A percentile compares a stretch with the other conserved stretches of the same genome.
phyloP scores from a whole-genome alignment of 106 monocot genomes.

The Chionographis japonica region DNA sequence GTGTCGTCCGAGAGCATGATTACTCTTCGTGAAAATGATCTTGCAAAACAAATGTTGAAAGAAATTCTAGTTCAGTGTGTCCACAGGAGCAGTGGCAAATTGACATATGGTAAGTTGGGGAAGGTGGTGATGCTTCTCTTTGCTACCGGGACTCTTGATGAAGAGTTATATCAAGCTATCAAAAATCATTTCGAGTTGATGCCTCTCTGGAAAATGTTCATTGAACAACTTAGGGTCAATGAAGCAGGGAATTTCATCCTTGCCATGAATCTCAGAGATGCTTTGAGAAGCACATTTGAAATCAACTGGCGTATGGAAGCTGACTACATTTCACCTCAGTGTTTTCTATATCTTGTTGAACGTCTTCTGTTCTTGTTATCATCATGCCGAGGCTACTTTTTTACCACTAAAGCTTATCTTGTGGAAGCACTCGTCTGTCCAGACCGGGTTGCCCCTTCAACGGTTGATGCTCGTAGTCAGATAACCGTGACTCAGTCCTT shows the following conservation, averaged over 20 bases:
- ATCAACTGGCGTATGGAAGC: conserved; percentile 14
- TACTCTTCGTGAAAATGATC: conserved; percentile 8
- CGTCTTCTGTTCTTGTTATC: conserved; percentile 25
- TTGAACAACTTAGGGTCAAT: background rate
- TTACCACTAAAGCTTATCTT: conserved; percentile 25
- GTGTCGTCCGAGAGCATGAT: conserved; percentile 1
- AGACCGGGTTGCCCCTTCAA: conserved; percentile 1
- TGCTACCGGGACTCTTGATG: conserved; percentile 11
- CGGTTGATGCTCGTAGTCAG: background rate
- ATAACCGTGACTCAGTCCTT: background rate
- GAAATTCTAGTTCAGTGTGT: conserved; percentile 10
- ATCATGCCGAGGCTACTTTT: conserved; percentile 12
- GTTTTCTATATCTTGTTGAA: conserved; percentile 39
- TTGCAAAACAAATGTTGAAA: conserved; percentile 10
- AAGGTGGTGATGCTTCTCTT: conserved; percentile 34
- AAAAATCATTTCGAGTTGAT: background rate
- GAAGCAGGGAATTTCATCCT: background rate
- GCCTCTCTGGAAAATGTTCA: conserved; percentile 22
- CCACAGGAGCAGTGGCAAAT: background rate
- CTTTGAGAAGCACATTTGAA: conserved; percentile 12
- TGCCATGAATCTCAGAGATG: background rate
- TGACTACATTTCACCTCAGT: conserved; percentile 38
- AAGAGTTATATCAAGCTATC: background rate
- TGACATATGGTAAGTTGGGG: conserved; percentile 36
- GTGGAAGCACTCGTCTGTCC: conserved; percentile 23